phyloP scores from a whole-genome alignment of 192 early-diverging fungal species.

The Kappamyces sp. region DNA sequence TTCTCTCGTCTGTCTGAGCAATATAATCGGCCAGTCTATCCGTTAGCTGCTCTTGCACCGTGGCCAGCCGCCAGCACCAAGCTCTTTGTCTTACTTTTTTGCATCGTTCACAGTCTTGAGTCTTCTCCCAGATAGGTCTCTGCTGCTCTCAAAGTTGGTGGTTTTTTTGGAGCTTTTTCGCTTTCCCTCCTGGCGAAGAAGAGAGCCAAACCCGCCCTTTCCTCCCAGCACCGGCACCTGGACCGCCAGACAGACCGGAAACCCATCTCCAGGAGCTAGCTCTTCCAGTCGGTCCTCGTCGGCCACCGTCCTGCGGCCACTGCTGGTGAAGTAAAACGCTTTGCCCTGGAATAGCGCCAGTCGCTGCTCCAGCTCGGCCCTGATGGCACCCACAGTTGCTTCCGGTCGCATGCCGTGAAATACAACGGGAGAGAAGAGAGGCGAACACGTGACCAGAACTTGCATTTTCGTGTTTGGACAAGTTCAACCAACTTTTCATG shows the following conservation, averaged over 20 bases:
- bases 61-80: background rate
- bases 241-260: slow-evolving; percentile 36
- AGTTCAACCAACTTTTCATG: background rate
- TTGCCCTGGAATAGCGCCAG: background rate
- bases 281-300: slow-evolving; percentile 29
- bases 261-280: slow-evolving; percentile 1
- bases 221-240: slow-evolving; percentile 63
- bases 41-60: background rate
- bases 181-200: slow-evolving; percentile 87
- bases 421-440: background rate
- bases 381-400: slow-evolving; percentile 11
- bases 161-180: slow-evolving; percentile 82
- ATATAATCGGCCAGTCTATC: slow-evolving; percentile 62
- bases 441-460: background rate
- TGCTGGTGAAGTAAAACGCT: slow-evolving; percentile 8
- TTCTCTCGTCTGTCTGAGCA: slow-evolving; percentile 59
- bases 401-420: slow-evolving; percentile 5
- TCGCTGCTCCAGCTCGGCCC: background rate
- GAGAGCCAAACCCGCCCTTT: slow-evolving; percentile 97
- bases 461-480: background rate
- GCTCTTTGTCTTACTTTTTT: slow-evolving; percentile 54
- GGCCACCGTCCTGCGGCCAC: slow-evolving; percentile 12
- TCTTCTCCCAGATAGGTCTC: slow-evolving; percentile 85
- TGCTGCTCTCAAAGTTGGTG: slow-evolving; percentile 87
- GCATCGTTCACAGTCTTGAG: slow-evolving; percentile 87